Percentiles rank a stretch among this genome's conserved stretches.
phyloP scores from a whole-genome alignment of 495 filamentous ascomycete species.

The Aspergillus panamensis region DNA sequence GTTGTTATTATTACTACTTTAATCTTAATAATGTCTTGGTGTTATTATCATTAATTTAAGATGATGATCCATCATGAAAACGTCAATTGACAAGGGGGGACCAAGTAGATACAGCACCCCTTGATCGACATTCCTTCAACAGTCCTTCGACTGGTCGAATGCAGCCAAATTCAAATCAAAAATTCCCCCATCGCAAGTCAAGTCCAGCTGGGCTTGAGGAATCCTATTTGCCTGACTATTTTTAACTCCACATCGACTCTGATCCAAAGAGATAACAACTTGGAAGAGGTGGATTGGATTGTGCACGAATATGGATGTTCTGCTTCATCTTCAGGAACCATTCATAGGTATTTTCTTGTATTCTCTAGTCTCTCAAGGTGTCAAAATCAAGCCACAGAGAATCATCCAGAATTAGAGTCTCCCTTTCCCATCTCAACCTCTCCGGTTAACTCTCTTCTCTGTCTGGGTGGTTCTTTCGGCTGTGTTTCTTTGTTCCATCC shows the following conservation, averaged over 20 bases:
- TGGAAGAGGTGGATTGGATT: no score
- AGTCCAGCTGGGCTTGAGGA: neutral
- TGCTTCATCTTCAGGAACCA: no score
- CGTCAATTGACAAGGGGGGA: neutral
- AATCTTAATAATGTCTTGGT: neutral
- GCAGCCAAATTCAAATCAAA: conserved; percentile 1
- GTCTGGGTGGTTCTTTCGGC: no score
- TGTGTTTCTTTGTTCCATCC: no score
- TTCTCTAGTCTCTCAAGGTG: no score
- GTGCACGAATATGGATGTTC: no score
- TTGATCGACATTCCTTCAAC: conserved; percentile 3
- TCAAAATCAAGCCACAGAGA: no score
- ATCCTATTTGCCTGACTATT: neutral
- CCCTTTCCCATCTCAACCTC: no score
- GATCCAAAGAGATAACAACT: no score
- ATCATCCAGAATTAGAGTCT: no score
- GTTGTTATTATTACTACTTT: neutral
- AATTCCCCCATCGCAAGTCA: neutral
- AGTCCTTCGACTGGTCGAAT: neutral
- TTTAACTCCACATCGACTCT: neutral
- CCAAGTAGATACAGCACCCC: neutral
- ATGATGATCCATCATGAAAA: conserved; percentile 2
- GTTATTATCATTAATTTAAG: neutral
- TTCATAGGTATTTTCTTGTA: no score
- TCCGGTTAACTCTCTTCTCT: no score